Evolutionary conservation across 805 yeast species (phyloP).

Genomic region (Myxozyma vanderwaltii): DNA sequence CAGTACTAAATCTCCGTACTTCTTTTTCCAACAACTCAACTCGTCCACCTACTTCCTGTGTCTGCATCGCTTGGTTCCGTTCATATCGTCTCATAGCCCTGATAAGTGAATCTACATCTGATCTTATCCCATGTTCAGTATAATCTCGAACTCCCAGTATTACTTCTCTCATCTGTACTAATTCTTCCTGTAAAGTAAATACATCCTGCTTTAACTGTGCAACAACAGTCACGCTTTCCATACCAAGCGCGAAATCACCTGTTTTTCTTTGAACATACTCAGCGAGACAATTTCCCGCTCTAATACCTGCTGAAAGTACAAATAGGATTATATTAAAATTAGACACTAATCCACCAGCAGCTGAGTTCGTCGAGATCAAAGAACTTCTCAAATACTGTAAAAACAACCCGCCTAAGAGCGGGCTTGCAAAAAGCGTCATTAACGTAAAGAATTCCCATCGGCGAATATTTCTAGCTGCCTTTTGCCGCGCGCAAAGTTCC

Average conservation of each 20-base stretch:
- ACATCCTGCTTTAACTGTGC: neutral
- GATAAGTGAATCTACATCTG: neutral
- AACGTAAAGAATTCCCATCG: slow-evolving; percentile 19
- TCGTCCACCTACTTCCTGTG: slow-evolving; percentile 4
- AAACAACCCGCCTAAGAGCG: slow-evolving; percentile 18
- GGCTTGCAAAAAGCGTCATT: slow-evolving; percentile 15
- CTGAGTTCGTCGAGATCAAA: neutral
- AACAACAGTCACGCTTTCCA: neutral
- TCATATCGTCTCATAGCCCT: slow-evolving; percentile 21
- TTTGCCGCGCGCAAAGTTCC: neutral
- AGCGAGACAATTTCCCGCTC: slow-evolving; percentile 5
- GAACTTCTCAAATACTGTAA: slow-evolving; percentile 12
- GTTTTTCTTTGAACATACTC: slow-evolving; percentile 17
- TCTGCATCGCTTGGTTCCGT: slow-evolving; percentile 3
- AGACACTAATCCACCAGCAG: slow-evolving; percentile 15
- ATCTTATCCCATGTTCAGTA: neutral
- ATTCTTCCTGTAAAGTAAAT: neutral
- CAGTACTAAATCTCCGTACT: slow-evolving; percentile 2
- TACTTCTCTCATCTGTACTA: slow-evolving; percentile 1
- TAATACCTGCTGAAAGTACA: slow-evolving; percentile 14
- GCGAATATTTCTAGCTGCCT: neutral
- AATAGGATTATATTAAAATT: slow-evolving; percentile 26
- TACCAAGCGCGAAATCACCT: neutral
- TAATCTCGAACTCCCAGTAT: neutral
- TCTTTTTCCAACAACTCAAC: slow-evolving; percentile 7